Conservation (phyloP, 106 monocot species). For the Platanthera guangdongensis region DNA sequence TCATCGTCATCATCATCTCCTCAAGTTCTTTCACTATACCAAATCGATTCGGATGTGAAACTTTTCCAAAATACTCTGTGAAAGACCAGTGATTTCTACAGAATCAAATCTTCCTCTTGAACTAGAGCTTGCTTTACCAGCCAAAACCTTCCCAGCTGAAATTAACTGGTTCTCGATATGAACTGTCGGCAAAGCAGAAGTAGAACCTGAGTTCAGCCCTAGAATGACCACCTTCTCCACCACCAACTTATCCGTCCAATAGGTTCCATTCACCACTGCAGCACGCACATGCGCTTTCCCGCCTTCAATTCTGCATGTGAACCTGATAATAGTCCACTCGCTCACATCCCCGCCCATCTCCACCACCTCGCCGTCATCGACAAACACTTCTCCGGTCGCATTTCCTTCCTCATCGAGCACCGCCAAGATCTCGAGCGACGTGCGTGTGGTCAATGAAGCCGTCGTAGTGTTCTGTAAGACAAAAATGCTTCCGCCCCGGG, state of each 20-base stretch:
- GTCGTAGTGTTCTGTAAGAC: slow-evolving; percentile 7
- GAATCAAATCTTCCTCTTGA: slow-evolving; percentile 8
- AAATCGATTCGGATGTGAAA: no score
- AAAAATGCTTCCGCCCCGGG: slow-evolving; percentile 11
- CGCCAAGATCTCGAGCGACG: slow-evolving; percentile 3
- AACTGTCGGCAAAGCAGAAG: not conserved
- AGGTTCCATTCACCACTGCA: slow-evolving; percentile 10
- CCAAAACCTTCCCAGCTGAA: not conserved
- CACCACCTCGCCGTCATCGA: slow-evolving; percentile 20
- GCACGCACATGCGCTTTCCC: not conserved
- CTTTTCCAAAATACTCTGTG: not conserved
- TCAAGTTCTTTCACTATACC: no score
- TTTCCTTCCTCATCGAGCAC: slow-evolving; percentile 3
- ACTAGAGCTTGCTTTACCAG: not conserved
- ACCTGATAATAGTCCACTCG: slow-evolving; percentile 9
- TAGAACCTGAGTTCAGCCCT: not conserved
- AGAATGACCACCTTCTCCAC: slow-evolving; percentile 10
- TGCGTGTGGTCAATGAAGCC: not conserved
- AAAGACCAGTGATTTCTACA: slow-evolving; percentile 22
- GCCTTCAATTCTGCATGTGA: not conserved
- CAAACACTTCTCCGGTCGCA: slow-evolving; percentile 7
- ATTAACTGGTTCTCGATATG: not conserved
- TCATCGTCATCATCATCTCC: no score
- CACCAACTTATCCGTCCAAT: slow-evolving; percentile 7
- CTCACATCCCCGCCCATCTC: slow-evolving; percentile 15